phyloP scores from a whole-genome alignment of 441 rosid species.

The Euphorbia celastroides region DNA sequence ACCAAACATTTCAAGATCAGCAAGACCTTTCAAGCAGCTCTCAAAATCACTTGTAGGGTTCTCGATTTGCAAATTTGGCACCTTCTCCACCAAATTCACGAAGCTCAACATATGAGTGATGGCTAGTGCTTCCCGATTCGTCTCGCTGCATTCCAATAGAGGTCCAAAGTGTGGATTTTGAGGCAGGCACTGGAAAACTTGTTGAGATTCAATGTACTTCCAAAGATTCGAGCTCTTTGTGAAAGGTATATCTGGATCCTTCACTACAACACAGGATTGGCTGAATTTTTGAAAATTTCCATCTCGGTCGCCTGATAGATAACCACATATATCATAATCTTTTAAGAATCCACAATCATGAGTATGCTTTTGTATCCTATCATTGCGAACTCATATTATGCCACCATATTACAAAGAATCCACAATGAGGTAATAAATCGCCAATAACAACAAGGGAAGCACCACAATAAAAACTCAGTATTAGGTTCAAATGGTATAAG shows the following conservation, averaged over 20 bases:
- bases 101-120: slow-evolving; percentile 12
- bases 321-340: not conserved
- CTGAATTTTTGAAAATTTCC: not conserved
- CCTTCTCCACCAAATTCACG: too few relatives aligned
- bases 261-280: not conserved
- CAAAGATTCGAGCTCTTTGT: slow-evolving; percentile 6
- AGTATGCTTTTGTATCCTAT: too few relatives aligned
- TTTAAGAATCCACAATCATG: not conserved
- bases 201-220: slow-evolving; percentile 8
- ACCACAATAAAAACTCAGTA: too few relatives aligned
- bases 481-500: too few relatives aligned
- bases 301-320: not conserved
- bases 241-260: not conserved
- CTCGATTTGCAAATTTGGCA: slow-evolving; percentile 10
- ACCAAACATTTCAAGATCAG: slow-evolving; percentile 11
- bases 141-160: not conserved
- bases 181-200: too few relatives aligned
- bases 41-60: not conserved
- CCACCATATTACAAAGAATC: too few relatives aligned
- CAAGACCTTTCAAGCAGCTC: slow-evolving; percentile 6
- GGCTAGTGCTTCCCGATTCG: slow-evolving; percentile 4
- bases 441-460: too few relatives aligned
- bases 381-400: too few relatives aligned
- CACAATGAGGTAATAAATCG: too few relatives aligned
- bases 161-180: slow-evolving; percentile 13